Evolutionary conservation across 108 stramenopile species (phyloP), one percentile per base, ranked within the genome.

Genomic region (Craspedostauros australis): DNA sequence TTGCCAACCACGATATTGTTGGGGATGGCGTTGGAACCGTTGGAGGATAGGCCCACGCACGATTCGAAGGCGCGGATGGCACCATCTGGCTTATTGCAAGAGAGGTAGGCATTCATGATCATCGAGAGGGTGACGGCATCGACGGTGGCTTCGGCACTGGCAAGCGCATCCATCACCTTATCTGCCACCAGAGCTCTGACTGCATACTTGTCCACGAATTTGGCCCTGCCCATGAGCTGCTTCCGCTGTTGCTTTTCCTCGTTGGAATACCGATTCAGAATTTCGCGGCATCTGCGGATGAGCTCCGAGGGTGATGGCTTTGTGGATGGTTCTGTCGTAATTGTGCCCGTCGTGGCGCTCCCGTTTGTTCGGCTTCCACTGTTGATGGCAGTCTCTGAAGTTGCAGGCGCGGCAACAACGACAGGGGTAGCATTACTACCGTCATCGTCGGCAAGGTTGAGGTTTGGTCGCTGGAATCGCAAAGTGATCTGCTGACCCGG

Each of bases 1-100:
- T 58, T 62, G 9, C 70, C 76, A 16, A 40, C 29, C 11, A 76
- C 39, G 43, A 68, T 62, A 25, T 69, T 59, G 19, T 41, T 53
- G 43, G 66, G 46, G 4, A 56, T 48, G 19, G 26, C 50, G 9
- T 42, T 38, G 7, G 80, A 73, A 4, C 75, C 88, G 73, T 86
- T 80, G 16, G 70, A 77, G 3, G 61, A 50, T 14, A 86, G 36
- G 2, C 87, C 85, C 21, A 73, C 68, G 0, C 76, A 82, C 37
- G 80, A 82, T 66, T 88, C 83, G 71, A 93, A 93, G 33, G 62
- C 76, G 18, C 55, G 46, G n/a, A 88, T 71, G 8, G 82, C 73
- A 51, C 64, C 72, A 0, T 75, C 65, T 9, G 78, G 62, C 34
- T 85, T 66, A 30, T 63, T 37, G 52, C 82, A 88, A 23, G 65